Conservation (phyloP, 2,329 filamentous ascomycete species). For the Harringtonia lauricola region DNA sequence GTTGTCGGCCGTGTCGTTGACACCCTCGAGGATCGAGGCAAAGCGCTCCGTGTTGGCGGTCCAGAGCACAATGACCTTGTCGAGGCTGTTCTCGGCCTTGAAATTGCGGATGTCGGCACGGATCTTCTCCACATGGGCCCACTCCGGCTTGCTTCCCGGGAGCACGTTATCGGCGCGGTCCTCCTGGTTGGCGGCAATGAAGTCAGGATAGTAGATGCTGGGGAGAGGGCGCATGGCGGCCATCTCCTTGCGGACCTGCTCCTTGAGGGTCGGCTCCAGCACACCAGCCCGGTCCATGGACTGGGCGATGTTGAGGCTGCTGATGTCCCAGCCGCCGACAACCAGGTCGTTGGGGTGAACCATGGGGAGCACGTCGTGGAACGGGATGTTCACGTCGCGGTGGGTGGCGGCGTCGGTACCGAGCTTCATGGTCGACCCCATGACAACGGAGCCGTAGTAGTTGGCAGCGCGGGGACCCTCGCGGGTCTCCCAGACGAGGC, state of each 20-base stretch:
- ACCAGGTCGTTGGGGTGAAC: constrained; percentile 93
- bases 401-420: constrained; percentile 75
- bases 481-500: constrained; percentile 84
- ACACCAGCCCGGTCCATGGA: constrained; percentile 95
- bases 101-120: constrained; percentile 91
- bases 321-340: constrained; percentile 97
- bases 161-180: constrained; percentile 89
- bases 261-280: constrained; percentile 89
- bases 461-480: constrained; percentile 79
- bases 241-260: constrained; percentile 88
- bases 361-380: constrained; percentile 91
- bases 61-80: constrained; percentile 97
- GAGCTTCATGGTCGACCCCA: constrained; percentile 95
- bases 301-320: constrained; percentile 73
- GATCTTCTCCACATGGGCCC: constrained; percentile 83
- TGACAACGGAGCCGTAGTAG: constrained; percentile 96
- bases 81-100: constrained; percentile 72
- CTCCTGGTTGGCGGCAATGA: constrained; percentile 97
- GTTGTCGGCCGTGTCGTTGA: constrained; percentile 96
- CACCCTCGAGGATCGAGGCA: constrained; percentile 72
- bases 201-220: constrained; percentile 97
- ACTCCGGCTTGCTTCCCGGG: constrained; percentile 71
- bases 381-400: constrained; percentile 90
- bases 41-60: constrained; percentile 98
- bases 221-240: constrained; percentile 76